Percentiles rank a stretch among this genome's conserved stretches.
phyloP scores from a whole-genome alignment of 2,329 filamentous ascomycete species.

The Kalaharituber pfeilii region DNA sequence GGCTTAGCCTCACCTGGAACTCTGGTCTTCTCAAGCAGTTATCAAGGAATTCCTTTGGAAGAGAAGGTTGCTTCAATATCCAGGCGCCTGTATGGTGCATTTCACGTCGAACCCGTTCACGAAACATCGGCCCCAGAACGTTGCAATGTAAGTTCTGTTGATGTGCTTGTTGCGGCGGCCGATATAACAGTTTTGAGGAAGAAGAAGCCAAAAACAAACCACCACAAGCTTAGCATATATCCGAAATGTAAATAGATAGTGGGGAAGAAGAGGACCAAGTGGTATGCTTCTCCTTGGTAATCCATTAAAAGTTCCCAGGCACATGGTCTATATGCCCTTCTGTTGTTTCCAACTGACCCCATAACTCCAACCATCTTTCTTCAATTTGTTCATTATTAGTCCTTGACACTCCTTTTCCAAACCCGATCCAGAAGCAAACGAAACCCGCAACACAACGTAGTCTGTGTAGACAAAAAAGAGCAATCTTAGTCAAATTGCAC shows the following conservation, averaged over 20 bases:
- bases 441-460: background rate
- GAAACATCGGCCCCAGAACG: background rate
- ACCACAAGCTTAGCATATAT: background rate
- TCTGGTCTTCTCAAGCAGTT: no score
- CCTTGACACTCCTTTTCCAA: background rate
- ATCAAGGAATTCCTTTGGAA: no score
- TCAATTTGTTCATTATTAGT: background rate
- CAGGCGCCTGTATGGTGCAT: background rate
- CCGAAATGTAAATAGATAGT: background rate
- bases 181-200: background rate
- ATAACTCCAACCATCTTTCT: background rate
- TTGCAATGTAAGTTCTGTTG: background rate
- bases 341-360: background rate
- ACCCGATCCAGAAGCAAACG: background rate
- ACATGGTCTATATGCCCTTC: background rate
- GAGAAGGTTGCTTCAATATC: constrained; percentile 51
- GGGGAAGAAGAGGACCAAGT: background rate
- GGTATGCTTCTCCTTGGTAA: background rate
- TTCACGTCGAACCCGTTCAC: background rate
- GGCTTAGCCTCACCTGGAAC: background rate
- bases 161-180: background rate
- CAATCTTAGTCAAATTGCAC: constrained; percentile 1
- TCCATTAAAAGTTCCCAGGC: background rate
- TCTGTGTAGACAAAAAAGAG: constrained; percentile 1
- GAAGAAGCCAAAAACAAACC: background rate